These are phyloP conservation scores for Macrophomina tecta DNA, from an alignment of 2,329 filamentous ascomycete genomes.

Conservation along the genomic window DNA sequence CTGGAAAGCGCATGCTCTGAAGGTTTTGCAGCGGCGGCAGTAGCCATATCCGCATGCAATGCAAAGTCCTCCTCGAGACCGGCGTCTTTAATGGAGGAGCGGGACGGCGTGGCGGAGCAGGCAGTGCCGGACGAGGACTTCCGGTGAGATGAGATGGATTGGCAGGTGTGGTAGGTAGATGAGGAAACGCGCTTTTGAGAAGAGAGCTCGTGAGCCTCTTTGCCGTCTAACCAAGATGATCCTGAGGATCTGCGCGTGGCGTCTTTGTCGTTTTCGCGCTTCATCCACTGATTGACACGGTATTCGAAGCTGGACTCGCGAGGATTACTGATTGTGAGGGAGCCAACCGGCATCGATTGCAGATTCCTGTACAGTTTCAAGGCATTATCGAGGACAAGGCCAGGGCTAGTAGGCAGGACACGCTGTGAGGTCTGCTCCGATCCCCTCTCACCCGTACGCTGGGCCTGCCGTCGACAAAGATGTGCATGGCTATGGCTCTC, in stretches of 20 bases:
- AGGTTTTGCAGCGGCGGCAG: too few relatives aligned
- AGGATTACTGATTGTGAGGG: too few relatives aligned
- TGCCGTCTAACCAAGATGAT: background rate
- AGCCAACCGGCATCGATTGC: background rate
- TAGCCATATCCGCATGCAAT: background rate
- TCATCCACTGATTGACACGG: constrained; percentile 13
- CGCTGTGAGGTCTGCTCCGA: background rate
- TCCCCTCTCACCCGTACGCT: background rate
- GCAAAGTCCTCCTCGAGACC: too few relatives aligned
- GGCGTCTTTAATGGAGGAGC: background rate
- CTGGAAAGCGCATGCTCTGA: background rate
- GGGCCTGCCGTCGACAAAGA: background rate
- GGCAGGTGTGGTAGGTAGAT: constrained; percentile 1
- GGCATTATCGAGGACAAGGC: background rate
- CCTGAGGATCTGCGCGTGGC: background rate
- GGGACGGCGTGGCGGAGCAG: background rate
- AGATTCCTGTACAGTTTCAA: background rate
- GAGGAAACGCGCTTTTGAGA: constrained; percentile 10
- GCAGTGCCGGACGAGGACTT: background rate
- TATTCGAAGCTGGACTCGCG: background rate
- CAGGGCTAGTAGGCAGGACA: background rate
- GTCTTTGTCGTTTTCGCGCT: background rate
- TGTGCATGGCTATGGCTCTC: background rate
- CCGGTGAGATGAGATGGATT: background rate
- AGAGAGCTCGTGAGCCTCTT: background rate